Evolutionary conservation across 352 stramenopile species (phyloP).

Genomic region (Phytophthora lateralis): DNA sequence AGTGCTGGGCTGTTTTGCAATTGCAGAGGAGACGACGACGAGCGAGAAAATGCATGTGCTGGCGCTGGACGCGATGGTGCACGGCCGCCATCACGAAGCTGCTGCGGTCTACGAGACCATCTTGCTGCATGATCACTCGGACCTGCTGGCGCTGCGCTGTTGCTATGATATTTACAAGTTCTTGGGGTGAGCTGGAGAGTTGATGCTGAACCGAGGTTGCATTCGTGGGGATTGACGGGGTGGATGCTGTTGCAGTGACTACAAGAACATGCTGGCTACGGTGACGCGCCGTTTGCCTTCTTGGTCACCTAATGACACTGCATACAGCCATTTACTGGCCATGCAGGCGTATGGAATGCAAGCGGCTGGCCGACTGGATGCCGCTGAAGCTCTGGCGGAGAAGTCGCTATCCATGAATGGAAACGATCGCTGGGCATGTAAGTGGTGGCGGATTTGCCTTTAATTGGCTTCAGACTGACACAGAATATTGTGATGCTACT

Average conservation of each 20-base stretch:
- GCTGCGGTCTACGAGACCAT: constrained; percentile 83
- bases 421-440: constrained; percentile 87
- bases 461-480: not conserved
- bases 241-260: constrained; percentile 51
- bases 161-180: constrained; percentile 79
- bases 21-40: constrained; percentile 30
- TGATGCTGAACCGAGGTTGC: not conserved
- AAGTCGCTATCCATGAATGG: constrained; percentile 86
- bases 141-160: constrained; percentile 80
- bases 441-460: constrained; percentile 21
- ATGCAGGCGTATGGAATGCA: constrained; percentile 89
- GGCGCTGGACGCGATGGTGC: constrained; percentile 72
- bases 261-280: constrained; percentile 77
- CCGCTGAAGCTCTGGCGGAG: constrained; percentile 69
- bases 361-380: constrained; percentile 63
- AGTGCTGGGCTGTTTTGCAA: not conserved
- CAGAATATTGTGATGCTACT: not conserved
- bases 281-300: constrained; percentile 73
- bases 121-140: constrained; percentile 61
- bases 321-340: constrained; percentile 77
- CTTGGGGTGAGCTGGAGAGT: constrained; percentile 61
- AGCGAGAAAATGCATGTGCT: constrained; percentile 76
- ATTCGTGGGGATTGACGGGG: constrained; percentile 1
- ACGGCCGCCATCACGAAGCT: constrained; percentile 70
- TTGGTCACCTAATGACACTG: constrained; percentile 77